phyloP scores from a whole-genome alignment of 345 rosid genomes.

The Turnera subulata region DNA sequence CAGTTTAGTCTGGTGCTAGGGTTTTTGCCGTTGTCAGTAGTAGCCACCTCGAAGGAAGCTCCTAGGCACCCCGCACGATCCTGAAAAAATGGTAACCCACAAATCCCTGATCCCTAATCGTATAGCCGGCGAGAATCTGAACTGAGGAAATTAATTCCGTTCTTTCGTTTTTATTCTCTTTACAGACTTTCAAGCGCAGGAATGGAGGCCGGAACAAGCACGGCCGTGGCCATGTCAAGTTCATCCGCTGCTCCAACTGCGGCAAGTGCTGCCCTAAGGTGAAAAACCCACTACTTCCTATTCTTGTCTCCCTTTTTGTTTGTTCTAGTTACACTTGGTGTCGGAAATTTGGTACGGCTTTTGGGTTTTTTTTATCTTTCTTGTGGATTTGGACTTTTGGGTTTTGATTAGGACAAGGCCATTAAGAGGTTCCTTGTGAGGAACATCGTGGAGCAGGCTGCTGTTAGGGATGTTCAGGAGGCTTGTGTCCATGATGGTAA shows the following conservation, averaged over 20 bases:
- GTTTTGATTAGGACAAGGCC: constrained; percentile 54
- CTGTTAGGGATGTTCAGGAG: constrained; percentile 86
- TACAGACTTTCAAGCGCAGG: constrained; percentile 83
- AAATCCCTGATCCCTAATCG: too few species aligned
- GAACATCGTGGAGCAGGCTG: constrained; percentile 92
- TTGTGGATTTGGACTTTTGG: background rate
- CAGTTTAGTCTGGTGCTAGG: too few species aligned
- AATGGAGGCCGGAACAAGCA: constrained; percentile 97
- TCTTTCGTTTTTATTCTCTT: too few species aligned
- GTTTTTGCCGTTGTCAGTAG: too few species aligned
- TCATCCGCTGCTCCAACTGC: constrained; percentile 89
- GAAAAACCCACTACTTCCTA: background rate
- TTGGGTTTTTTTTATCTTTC: background rate
- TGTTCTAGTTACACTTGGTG: too few species aligned
- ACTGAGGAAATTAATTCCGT: too few species aligned
- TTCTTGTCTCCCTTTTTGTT: background rate
- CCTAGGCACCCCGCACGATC: too few species aligned
- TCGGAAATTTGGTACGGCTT: background rate
- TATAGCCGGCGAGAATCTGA: too few species aligned
- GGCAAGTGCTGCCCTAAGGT: constrained; percentile 97
- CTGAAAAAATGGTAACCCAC: too few species aligned
- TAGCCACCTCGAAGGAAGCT: too few species aligned
- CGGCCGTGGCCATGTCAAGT: constrained; percentile 86
- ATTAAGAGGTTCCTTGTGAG: constrained; percentile 86
- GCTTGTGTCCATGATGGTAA: constrained; percentile 78